Base-by-base conservation (phyloP, 2,329 filamentous ascomycete species). In the Leptographium galeiforme region DNA sequence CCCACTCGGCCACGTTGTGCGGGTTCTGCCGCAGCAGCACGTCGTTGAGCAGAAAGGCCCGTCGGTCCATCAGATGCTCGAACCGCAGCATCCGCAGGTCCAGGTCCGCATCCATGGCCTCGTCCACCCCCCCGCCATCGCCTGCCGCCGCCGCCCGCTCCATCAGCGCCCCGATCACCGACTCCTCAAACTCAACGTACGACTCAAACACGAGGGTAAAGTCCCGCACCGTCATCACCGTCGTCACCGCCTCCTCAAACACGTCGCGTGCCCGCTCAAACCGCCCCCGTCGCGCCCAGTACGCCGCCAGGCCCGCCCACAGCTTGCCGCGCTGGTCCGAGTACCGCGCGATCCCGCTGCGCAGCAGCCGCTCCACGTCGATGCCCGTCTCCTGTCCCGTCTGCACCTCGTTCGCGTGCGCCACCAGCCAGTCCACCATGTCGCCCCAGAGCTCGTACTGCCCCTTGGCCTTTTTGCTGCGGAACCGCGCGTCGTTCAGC, bases 51-150 rank as follows among this genome's bases (percentile, higher is more conserved):
- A 98, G 76, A 72, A 98, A 98, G 5, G 93, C 91, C 53, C 93
- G 79, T 52, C 93, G 83, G 67, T 98, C 91, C 91, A 98, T 97
- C 53, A 98, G 76, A 63, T 96, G 90, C 68, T 98, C 93, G 62
- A 98, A 98, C 52, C 93, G 84, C 79, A 96, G 85, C 89, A 98
- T 95, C 50, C 90, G 83, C 60, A 97, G 89, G 66, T 98, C 94
- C 34, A 98, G 77, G 63, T 97, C 91, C 57, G 94, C 88, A 66
- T 98, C 93, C 12, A 89, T 87, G 57, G 89, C 82, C 58, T 91
- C 82, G 62, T 97, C 85, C 2, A 84, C 67, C 46, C 81, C 76
- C 12, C 85, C 87, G 89, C 87, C 51, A 89, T 84, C n/a, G 88
- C 82, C 45, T 90, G 84, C 49, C 72, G 25, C 70, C 8, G 89